A percentile compares a stretch with the other conserved stretches of the same genome.
Evolutionary conservation across 257 asterid genomes (phyloP).

Genomic region (Anisodus tanguticus): DNA sequence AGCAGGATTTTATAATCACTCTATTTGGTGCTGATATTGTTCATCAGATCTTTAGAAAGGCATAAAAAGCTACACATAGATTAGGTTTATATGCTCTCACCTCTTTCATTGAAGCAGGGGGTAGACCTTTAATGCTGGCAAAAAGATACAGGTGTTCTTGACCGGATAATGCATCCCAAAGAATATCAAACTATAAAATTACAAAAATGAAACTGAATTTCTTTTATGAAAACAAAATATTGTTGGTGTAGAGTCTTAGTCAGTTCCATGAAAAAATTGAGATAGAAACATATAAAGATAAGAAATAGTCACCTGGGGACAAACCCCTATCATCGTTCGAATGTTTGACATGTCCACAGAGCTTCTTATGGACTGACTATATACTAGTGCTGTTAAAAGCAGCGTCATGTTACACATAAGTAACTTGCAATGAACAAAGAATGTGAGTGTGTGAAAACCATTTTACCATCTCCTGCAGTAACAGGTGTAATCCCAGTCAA

Average conservation of each 20-base stretch:
- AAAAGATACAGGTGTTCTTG: constrained; percentile 86
- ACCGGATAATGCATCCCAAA: constrained; percentile 93
- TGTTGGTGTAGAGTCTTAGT: constrained; percentile 14
- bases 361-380: constrained; percentile 82
- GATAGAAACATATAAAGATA: constrained; percentile 29
- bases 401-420: constrained; percentile 8
- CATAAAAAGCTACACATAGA: background rate
- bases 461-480: constrained; percentile 91
- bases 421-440: constrained; percentile 21
- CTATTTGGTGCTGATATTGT: background rate
- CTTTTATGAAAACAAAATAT: constrained; percentile 13
- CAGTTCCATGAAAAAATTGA: constrained; percentile 24
- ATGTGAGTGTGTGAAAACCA: background rate
- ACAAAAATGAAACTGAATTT: constrained; percentile 32
- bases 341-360: constrained; percentile 81
- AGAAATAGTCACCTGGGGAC: constrained; percentile 79
- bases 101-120: constrained; percentile 56
- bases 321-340: constrained; percentile 89
- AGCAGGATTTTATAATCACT: background rate
- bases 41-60: background rate
- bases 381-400: constrained; percentile 69
- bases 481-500: constrained; percentile 93
- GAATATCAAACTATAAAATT: constrained; percentile 74
- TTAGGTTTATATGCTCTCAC: constrained; percentile 45
- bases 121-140: constrained; percentile 85